Evolutionary conservation across 441 rosid species (phyloP).

Genomic region (Populus hybrid): DNA sequence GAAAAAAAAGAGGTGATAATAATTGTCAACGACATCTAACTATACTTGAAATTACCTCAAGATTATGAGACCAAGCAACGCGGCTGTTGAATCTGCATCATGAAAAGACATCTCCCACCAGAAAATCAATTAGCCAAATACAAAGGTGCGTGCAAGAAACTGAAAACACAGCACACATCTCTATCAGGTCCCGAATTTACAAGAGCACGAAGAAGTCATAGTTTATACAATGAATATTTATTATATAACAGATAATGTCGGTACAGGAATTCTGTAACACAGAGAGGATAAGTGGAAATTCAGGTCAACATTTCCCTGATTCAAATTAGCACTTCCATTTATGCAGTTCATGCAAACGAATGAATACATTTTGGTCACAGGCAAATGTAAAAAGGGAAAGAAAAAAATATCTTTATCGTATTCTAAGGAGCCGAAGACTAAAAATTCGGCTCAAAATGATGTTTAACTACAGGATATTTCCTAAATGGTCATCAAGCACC

Average conservation of each 20-base stretch:
- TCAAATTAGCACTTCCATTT: slow-evolving; percentile 11
- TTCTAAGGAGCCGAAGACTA: slow-evolving; percentile 41
- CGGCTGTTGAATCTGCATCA: too few relatives aligned
- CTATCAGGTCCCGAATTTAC: too few relatives aligned
- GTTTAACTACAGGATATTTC: slow-evolving; percentile 28
- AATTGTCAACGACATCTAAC: too few relatives aligned
- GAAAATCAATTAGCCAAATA: neutral
- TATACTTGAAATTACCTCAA: too few relatives aligned
- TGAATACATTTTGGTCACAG: slow-evolving; percentile 17
- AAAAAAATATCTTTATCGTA: slow-evolving; percentile 4
- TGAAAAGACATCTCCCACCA: too few relatives aligned
- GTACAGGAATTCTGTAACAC: neutral
- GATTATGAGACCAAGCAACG: too few relatives aligned
- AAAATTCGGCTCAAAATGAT: slow-evolving; percentile 36
- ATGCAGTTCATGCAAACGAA: slow-evolving; percentile 25
- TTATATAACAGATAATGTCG: neutral
- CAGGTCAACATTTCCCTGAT: slow-evolving; percentile 18
- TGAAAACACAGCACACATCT: too few relatives aligned
- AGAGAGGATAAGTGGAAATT: neutral
- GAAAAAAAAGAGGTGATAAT: too few relatives aligned
- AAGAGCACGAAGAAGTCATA: too few relatives aligned
- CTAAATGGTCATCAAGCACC: slow-evolving; percentile 10
- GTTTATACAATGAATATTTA: neutral
- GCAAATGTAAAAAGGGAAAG: neutral
- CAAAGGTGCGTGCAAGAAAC: neutral